Conservation (phyloP, 1,139 yeast species). For the Scheffersomyces lignicola region DNA sequence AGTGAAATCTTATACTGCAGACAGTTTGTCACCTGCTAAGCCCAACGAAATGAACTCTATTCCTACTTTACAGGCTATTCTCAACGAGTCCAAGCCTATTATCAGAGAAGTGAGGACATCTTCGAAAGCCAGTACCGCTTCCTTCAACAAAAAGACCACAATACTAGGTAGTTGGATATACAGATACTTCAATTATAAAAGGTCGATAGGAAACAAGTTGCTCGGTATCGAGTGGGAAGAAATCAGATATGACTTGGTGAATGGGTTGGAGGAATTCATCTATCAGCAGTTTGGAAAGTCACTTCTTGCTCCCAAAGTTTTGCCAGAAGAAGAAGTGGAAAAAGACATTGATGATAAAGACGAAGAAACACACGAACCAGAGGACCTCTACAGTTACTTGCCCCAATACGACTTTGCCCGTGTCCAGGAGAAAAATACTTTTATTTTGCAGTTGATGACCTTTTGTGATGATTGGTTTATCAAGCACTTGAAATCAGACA, state of each 20-base stretch:
- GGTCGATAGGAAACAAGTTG: conserved; percentile 37
- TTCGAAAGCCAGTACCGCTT: conserved; percentile 30
- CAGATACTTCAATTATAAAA: conserved; percentile 41
- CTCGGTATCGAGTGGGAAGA: conserved; percentile 50
- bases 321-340: conserved; percentile 3
- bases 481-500: conserved; percentile 8
- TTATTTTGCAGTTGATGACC: conserved; percentile 27
- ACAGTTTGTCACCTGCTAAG: conserved; percentile 5
- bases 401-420: conserved; percentile 39
- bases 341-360: conserved; percentile 10
- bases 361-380: conserved; percentile 12
- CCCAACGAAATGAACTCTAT: conserved; percentile 20
- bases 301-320: conserved; percentile 8
- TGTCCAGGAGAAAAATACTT: conserved; percentile 33
- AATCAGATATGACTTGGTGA: conserved; percentile 38
- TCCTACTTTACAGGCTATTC: conserved; percentile 19
- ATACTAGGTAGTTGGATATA: conserved; percentile 34
- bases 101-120: conserved; percentile 31
- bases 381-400: conserved; percentile 20
- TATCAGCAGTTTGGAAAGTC: conserved; percentile 37
- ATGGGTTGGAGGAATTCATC: conserved; percentile 37
- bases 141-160: conserved; percentile 27
- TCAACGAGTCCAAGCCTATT: conserved; percentile 29
- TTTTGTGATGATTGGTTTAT: conserved; percentile 28
- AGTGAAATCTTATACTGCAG: conserved; percentile 10